These are phyloP conservation scores for Hevea brasiliensis DNA, from an alignment of 345 rosid genomes.

Conservation along the genomic window DNA sequence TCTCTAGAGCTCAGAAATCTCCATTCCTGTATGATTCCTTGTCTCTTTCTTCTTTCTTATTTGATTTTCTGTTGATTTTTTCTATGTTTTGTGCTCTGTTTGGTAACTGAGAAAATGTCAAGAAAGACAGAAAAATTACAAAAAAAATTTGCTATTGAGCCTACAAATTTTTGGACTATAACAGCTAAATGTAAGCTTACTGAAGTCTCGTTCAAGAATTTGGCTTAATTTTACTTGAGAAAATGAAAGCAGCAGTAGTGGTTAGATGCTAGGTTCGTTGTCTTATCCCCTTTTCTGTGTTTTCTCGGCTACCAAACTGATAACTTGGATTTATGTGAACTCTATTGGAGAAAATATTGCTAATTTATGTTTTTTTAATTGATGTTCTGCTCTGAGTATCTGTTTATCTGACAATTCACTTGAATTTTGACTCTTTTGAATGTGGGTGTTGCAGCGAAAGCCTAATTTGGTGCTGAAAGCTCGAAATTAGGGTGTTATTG, in stretches of 20 bases:
- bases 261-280: background rate
- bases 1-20: slow-evolving; percentile 5
- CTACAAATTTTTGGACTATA: slow-evolving; percentile 6
- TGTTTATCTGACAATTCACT: slow-evolving; percentile 16
- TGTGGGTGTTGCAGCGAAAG: slow-evolving; percentile 28
- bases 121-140: background rate
- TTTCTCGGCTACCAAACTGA: slow-evolving; percentile 6
- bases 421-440: slow-evolving; percentile 14
- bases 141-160: background rate
- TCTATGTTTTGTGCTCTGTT: slow-evolving; percentile 3
- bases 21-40: slow-evolving; percentile 27
- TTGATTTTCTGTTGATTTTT: slow-evolving; percentile 12
- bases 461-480: slow-evolving; percentile 36
- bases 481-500: slow-evolving; percentile 20
- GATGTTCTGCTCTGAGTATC: background rate
- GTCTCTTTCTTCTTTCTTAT: background rate
- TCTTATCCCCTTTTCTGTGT: background rate
- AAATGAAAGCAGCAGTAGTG: background rate
- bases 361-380: background rate
- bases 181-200: background rate
- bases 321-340: background rate
- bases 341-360: background rate
- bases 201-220: slow-evolving; percentile 12
- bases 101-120: slow-evolving; percentile 12
- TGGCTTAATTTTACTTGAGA: slow-evolving; percentile 18